Percentiles rank a stretch among this genome's conserved stretches.
These are phyloP conservation scores for Boletus edulis DNA, from an alignment of 768 basidiomycete genomes.

Conservation along the genomic window DNA sequence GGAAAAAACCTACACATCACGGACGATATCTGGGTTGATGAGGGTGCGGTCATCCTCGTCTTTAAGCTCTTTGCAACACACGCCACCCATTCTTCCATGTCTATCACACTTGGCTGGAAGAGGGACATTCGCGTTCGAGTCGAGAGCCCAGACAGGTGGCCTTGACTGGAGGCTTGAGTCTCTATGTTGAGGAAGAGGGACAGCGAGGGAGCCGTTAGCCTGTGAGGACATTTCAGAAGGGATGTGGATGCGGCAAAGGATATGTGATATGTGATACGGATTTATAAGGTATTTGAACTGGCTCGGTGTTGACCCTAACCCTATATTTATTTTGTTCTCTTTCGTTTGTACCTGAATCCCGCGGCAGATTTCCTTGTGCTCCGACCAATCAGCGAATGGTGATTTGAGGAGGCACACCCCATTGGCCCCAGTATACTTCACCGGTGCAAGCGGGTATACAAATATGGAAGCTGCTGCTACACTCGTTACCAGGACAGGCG, in stretches of 20 bases:
- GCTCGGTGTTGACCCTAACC: too few species aligned
- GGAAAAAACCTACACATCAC: conserved; percentile 65
- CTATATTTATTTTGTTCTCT: too few species aligned
- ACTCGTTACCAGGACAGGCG: too few species aligned
- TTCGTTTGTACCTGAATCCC: too few species aligned
- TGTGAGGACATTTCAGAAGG: conserved; percentile 19
- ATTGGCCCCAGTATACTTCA: too few species aligned
- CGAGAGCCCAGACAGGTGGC: conserved; percentile 67
- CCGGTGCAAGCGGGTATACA: too few species aligned
- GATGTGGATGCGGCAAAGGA: not conserved
- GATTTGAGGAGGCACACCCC: conserved; percentile 9
- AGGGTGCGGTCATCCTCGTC: conserved; percentile 76
- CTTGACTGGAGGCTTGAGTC: conserved; percentile 23
- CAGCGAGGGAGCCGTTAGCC: conserved; percentile 7
- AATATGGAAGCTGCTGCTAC: too few species aligned
- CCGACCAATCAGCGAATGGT: conserved; percentile 9
- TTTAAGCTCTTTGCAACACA: conserved; percentile 90
- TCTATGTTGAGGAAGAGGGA: conserved; percentile 20
- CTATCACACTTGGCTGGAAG: conserved; percentile 58
- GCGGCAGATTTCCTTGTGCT: not conserved
- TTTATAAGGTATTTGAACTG: conserved; percentile 9
- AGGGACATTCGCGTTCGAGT: conserved; percentile 42
- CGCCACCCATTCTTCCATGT: conserved; percentile 51
- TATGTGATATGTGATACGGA: not conserved
- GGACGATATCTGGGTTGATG: conserved; percentile 82